These are phyloP conservation scores for Fusarium sp. DNA, from an alignment of 2,329 filamentous ascomycete genomes.

Conservation along the genomic window DNA sequence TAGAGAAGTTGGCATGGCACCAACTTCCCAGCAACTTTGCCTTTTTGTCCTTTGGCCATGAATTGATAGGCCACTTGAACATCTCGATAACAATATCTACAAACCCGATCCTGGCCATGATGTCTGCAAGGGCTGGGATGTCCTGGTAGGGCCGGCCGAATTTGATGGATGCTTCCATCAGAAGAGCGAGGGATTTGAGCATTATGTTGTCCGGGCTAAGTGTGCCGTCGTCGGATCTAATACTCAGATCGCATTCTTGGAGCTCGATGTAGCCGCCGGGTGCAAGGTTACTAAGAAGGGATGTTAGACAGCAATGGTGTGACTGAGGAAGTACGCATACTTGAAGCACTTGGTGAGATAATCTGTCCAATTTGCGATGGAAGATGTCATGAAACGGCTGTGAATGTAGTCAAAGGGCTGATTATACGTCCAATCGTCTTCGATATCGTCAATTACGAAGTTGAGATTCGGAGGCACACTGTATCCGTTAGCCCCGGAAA, in stretches of 20 bases:
- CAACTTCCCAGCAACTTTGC: conserved; percentile 37
- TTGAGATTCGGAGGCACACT: conserved; percentile 32
- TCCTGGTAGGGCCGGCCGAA: conserved; percentile 38
- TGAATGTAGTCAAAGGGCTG: conserved; percentile 38
- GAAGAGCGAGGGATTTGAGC: conserved; percentile 35
- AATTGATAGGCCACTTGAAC: conserved; percentile 43
- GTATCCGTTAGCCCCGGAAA: background rate
- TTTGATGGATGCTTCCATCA: conserved; percentile 44
- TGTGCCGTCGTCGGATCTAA: conserved; percentile 37
- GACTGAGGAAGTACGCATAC: background rate
- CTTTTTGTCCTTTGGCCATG: conserved; percentile 36
- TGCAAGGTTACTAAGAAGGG: conserved; percentile 25
- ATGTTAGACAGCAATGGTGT: background rate
- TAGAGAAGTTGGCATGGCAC: conserved; percentile 28
- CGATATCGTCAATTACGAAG: conserved; percentile 37
- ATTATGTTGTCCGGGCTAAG: conserved; percentile 37
- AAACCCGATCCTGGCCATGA: conserved; percentile 40
- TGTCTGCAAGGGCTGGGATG: conserved; percentile 27
- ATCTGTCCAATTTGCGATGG: conserved; percentile 15
- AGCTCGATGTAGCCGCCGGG: conserved; percentile 40
- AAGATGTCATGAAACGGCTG: conserved; percentile 36
- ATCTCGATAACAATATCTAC: conserved; percentile 27
- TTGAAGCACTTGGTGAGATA: conserved; percentile 20
- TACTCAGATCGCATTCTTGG: conserved; percentile 32
- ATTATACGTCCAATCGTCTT: conserved; percentile 31